A percentile compares a stretch with the other conserved stretches of the same genome.
Evolutionary conservation across 495 filamentous ascomycete genomes (phyloP).

Genomic region (Hypoxylon fragiforme): DNA sequence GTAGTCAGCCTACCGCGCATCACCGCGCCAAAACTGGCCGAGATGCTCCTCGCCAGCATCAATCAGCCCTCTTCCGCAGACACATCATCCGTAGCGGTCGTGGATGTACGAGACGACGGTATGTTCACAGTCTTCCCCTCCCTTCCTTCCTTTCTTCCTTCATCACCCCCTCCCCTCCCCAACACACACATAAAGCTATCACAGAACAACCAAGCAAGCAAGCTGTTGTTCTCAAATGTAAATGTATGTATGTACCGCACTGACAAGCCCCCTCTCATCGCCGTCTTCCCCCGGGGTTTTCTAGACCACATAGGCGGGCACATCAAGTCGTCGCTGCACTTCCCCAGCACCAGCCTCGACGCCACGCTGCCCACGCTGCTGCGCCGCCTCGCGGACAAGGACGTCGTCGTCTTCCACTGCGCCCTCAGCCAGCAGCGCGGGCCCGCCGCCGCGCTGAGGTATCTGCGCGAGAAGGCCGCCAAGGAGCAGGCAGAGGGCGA

Average conservation of each 20-base stretch:
- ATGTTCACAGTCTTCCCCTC: slow-evolving; percentile 12
- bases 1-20: slow-evolving; percentile 67
- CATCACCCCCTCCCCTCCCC: not conserved
- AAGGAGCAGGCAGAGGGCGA: slow-evolving; percentile 14
- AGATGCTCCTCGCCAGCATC: slow-evolving; percentile 46
- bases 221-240: no score
- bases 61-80: slow-evolving; percentile 16
- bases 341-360: slow-evolving; percentile 73
- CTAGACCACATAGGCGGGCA: slow-evolving; percentile 91
- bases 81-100: slow-evolving; percentile 62
- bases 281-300: not conserved
- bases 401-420: slow-evolving; percentile 93
- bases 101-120: slow-evolving; percentile 90
- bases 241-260: not conserved
- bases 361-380: slow-evolving; percentile 78
- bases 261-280: not conserved
- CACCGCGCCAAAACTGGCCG: slow-evolving; percentile 63
- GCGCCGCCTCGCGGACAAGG: slow-evolving; percentile 72
- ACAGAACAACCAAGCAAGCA: no score
- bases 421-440: slow-evolving; percentile 89
- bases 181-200: not conserved
- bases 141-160: not conserved
- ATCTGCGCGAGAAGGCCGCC: slow-evolving; percentile 61
- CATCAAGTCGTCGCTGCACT: slow-evolving; percentile 74
- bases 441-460: slow-evolving; percentile 68